Base-by-base conservation (phyloP, 2,329 filamentous ascomycete genomes). In the Neocucurbitaria cava region DNA sequence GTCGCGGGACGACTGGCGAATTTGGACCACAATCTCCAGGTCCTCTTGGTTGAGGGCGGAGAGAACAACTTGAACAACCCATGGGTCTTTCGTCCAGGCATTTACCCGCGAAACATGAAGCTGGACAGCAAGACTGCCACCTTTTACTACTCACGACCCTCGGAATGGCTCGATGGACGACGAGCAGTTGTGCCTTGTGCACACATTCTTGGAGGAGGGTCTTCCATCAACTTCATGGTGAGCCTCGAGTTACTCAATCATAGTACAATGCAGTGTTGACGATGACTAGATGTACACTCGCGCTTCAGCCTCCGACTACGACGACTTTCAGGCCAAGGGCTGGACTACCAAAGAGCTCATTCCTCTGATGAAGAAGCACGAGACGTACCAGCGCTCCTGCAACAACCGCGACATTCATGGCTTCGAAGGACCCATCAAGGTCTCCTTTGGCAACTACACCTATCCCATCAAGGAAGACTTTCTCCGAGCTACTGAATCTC, bases 391-490 rank as follows among this genome's bases (percentile, higher is more conserved):
- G 56, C 72, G 77, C 42, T 66, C 77, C 10, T 78, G 72, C 68
- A 78, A 81, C 59, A 81, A 82, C 62, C 83, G 83, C 58, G 87
- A 90, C 9, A 73, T 90, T 20, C 90, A 94, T 66, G 90, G 90
- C 1, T 91, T 88, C 51, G 89, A 91, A 30, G 90, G 90, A 0
- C 90, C 90, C 0, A 92, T 92, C 78, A 92, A 92, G 77, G 89
- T 92, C 35, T 92, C 89, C 0, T 92, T 92, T 60, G 73, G 89
- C 33, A 91, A 91, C 76, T 89, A 91, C 75, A 90, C 87, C 4
- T 93, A 93, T 64, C 90, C 90, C 1, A 87, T 93, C 75, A 91
- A 89, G 82, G 87, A 92, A 46, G 90, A 94, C 75, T 92, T 92
- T 80, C 79, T 92, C 33, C 82, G 89, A 18, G 88, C 89, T 15